phyloP scores from a whole-genome alignment of 805 yeast species.

The Candida saitoana region DNA sequence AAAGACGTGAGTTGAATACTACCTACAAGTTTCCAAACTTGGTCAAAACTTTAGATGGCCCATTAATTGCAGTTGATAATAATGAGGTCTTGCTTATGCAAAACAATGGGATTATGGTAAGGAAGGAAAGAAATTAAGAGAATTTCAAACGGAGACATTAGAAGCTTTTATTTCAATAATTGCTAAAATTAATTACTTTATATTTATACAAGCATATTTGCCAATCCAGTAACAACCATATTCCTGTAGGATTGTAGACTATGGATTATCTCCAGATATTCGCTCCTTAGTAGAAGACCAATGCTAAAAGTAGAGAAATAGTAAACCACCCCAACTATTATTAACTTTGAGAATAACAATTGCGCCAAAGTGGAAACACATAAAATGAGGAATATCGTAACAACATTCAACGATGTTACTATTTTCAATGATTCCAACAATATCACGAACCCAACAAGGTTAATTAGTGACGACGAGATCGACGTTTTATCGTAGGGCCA shows the following conservation, averaged over 20 bases:
- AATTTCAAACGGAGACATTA: too few species aligned
- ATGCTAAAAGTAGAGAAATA: conserved; percentile 10
- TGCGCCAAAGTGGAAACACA: conserved; percentile 14
- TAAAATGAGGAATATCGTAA: conserved; percentile 13
- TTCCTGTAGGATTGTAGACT: conserved; percentile 1
- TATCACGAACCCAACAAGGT: conserved; percentile 56
- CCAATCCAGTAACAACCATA: conserved; percentile 2
- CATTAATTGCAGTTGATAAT: conserved; percentile 71
- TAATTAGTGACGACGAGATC: conserved; percentile 56
- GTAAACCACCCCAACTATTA: conserved; percentile 13
- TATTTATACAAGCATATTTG: conserved; percentile 1
- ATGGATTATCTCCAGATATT: conserved; percentile 7
- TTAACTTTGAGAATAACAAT: conserved; percentile 11
- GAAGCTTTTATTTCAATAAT: neutral
- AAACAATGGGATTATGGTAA: conserved; percentile 22
- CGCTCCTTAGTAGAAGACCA: conserved; percentile 9
- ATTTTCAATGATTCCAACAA: conserved; percentile 54
- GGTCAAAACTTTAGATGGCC: conserved; percentile 72
- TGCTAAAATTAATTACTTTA: neutral
- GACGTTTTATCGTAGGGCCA: conserved; percentile 91
- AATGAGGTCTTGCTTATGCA: conserved; percentile 28
- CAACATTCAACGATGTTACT: conserved; percentile 17
- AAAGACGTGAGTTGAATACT: conserved; percentile 65
- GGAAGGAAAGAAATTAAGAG: conserved; percentile 3
- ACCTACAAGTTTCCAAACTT: conserved; percentile 77